phyloP scores from a whole-genome alignment of 1,284 basidiomycete genomes.

The Ceratobasidium sp. region DNA sequence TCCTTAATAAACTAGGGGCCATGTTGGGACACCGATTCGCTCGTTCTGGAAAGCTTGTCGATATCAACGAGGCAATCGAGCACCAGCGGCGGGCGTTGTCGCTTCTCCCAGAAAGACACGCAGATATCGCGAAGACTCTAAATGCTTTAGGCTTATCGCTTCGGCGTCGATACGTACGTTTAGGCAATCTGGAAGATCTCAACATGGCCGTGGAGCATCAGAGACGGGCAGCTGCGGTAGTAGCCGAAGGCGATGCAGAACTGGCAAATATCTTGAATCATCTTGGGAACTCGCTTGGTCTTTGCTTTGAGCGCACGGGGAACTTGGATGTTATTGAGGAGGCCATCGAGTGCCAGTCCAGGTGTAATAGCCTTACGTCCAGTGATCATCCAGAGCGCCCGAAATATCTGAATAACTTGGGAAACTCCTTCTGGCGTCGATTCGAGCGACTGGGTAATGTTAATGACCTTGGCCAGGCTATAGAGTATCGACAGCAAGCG shows the following conservation, averaged over 20 bases:
- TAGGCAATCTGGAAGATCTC: neutral
- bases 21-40: neutral
- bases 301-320: conserved; percentile 10
- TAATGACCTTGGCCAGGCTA: too few species aligned
- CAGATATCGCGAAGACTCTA: too few species aligned
- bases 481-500: neutral
- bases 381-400: neutral
- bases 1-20: neutral
- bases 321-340: neutral
- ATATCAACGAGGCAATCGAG: neutral
- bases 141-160: neutral
- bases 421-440: neutral
- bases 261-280: neutral
- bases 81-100: neutral
- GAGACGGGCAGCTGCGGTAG: neutral
- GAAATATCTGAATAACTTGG: neutral
- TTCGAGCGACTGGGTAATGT: too few species aligned
- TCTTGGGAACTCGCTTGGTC: neutral
- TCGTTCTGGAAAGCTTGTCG: neutral
- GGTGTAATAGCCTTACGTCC: neutral
- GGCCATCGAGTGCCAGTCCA: neutral
- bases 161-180: neutral
- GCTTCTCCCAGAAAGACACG: neutral
- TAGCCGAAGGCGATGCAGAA: neutral
- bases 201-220: neutral